Evolutionary conservation across 2,329 filamentous ascomycete genomes (phyloP).

Genomic region (Pseudocercospora macadamiae): DNA sequence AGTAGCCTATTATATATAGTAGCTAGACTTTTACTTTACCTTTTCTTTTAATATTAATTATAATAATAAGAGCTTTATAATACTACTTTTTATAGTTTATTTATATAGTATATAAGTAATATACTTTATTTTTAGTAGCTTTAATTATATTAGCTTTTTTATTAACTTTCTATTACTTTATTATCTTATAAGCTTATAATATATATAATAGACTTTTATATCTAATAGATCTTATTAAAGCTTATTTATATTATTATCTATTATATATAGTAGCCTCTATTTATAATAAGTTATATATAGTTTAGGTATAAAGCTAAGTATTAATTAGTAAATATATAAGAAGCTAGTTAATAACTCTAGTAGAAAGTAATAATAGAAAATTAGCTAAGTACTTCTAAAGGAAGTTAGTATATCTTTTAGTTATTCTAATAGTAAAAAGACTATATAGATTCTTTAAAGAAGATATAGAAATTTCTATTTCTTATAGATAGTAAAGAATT

Average conservation of each 20-base stretch:
- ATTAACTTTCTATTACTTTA: not conserved
- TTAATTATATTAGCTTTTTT: not conserved
- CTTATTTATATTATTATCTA: not conserved
- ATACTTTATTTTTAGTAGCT: not conserved
- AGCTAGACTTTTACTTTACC: too few species aligned
- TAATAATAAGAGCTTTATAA: too few species aligned
- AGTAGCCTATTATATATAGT: too few species aligned
- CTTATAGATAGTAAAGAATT: slow-evolving; percentile 4
- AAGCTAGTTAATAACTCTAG: not conserved
- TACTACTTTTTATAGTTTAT: not conserved
- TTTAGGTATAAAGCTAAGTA: not conserved
- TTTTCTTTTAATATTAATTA: too few species aligned
- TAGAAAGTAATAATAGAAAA: not conserved
- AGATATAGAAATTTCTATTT: not conserved
- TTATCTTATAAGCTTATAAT: not conserved
- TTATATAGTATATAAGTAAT: not conserved
- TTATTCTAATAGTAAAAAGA: not conserved
- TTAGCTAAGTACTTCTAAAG: not conserved
- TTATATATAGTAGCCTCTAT: not conserved
- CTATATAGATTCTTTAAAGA: slow-evolving; percentile 1
- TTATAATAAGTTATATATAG: not conserved
- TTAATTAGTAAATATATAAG: slow-evolving; percentile 3
- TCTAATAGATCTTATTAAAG: not conserved
- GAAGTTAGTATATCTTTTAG: not conserved
- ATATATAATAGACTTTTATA: not conserved